Evolutionary conservation across 2,329 filamentous ascomycete species (phyloP).

Genomic region (Teratosphaeria gauchensis): DNA sequence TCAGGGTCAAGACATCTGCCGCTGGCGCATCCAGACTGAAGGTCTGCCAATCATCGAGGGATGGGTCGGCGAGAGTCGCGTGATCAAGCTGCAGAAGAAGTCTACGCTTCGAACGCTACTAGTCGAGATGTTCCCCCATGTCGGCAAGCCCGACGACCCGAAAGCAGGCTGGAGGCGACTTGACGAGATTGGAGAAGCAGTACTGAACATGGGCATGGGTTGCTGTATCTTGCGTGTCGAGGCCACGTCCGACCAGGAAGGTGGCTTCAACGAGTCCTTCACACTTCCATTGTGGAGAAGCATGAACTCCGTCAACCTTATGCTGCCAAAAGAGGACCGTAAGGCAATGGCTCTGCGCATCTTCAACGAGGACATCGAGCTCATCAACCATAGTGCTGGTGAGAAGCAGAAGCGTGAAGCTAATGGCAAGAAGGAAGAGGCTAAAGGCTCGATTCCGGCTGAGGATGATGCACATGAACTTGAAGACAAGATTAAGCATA

Average conservation of each 20-base stretch:
- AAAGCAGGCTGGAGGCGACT: slow-evolving; percentile 63
- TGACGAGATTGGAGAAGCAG: slow-evolving; percentile 77
- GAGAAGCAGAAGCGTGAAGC: slow-evolving; percentile 2
- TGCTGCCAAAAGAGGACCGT: slow-evolving; percentile 95
- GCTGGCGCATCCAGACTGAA: slow-evolving; percentile 93
- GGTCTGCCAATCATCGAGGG: slow-evolving; percentile 84
- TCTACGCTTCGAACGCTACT: slow-evolving; percentile 73
- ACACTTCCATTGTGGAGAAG: slow-evolving; percentile 91
- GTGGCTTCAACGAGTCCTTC: slow-evolving; percentile 62
- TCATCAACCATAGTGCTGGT: slow-evolving; percentile 54
- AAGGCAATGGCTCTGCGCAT: slow-evolving; percentile 81
- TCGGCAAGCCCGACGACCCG: slow-evolving; percentile 35
- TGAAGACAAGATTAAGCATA: slow-evolving; percentile 5
- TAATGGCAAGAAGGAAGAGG: not conserved
- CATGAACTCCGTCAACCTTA: slow-evolving; percentile 82
- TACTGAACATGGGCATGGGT: slow-evolving; percentile 72
- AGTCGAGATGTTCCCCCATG: slow-evolving; percentile 93
- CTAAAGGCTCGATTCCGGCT: slow-evolving; percentile 10
- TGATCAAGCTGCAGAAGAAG: slow-evolving; percentile 65
- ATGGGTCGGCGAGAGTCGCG: slow-evolving; percentile 71
- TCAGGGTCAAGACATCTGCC: slow-evolving; percentile 74
- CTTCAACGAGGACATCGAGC: slow-evolving; percentile 75
- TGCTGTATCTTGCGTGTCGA: slow-evolving; percentile 76
- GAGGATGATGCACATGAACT: slow-evolving; percentile 11
- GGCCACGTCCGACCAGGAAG: slow-evolving; percentile 7